Conservation (phyloP, 2,329 filamentous ascomycete species). For the Monosporascus sp. region DNA sequence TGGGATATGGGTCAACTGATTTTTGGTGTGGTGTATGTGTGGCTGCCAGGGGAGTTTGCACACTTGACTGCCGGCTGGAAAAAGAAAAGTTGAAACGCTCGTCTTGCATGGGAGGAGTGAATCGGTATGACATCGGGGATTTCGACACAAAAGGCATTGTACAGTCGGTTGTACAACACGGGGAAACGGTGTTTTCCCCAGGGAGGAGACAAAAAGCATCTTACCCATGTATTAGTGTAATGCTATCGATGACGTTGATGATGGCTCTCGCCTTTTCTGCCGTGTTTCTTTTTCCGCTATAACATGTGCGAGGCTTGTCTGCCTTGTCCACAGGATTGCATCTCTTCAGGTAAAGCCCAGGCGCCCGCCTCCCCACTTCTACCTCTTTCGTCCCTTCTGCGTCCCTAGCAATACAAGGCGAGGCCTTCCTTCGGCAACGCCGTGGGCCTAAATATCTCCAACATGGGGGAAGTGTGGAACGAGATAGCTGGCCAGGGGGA, state of each 20-base stretch:
- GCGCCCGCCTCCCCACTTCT: no score
- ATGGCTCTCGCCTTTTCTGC: neutral
- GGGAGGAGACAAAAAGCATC: neutral
- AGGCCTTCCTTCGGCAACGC: no score
- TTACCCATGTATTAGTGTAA: neutral
- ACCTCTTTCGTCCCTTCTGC: no score
- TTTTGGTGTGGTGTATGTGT: neutral
- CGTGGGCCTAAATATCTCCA: no score
- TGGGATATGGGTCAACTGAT: neutral
- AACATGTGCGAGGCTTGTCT: neutral
- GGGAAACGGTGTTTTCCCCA: neutral
- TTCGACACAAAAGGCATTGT: neutral
- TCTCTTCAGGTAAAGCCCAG: no score
- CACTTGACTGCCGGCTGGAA: neutral
- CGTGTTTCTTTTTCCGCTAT: neutral
- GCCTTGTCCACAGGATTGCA: neutral
- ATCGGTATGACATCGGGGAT: neutral
- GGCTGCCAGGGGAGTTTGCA: neutral
- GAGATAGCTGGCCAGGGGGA: no score
- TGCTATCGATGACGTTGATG: neutral
- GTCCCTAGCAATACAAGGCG: no score
- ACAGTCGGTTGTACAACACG: neutral
- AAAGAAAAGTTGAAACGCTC: neutral
- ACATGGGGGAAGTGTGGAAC: no score
- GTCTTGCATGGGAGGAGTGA: neutral